Evolutionary conservation across 1,284 basidiomycete species (phyloP).

Genomic region (Tilletia caries): DNA sequence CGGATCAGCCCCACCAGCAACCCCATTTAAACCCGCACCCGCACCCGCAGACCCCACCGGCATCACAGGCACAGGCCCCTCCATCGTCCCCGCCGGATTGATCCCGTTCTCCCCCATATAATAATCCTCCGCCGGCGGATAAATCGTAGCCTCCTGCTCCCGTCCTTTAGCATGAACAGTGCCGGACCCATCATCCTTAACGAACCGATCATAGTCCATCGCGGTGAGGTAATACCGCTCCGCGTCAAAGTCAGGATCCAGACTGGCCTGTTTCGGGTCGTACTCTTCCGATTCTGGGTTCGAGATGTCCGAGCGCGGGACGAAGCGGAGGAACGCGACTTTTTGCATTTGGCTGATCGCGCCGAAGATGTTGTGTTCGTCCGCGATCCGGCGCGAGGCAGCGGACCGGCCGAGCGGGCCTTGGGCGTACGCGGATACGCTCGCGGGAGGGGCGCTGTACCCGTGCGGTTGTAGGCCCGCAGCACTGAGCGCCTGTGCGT

Average conservation of each 20-base stretch:
- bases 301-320: conserved; percentile 22
- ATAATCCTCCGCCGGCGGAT: conserved; percentile 7
- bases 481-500: conserved; percentile 5
- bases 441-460: neutral
- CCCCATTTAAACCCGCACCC: too few species aligned
- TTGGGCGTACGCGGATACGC: neutral
- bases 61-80: too few species aligned
- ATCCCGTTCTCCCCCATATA: conserved; percentile 10
- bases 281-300: conserved; percentile 17
- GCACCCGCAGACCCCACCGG: too few species aligned
- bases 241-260: conserved; percentile 1
- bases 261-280: neutral
- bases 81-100: conserved; percentile 4
- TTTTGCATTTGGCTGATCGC: conserved; percentile 96
- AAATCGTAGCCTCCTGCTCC: conserved; percentile 13
- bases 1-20: neutral
- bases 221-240: conserved; percentile 2
- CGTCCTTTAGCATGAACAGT: conserved; percentile 11
- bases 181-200: conserved; percentile 5
- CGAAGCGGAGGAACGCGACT: conserved; percentile 77
- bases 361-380: conserved; percentile 60
- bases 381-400: conserved; percentile 11
- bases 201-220: conserved; percentile 10
- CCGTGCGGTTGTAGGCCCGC: neutral
- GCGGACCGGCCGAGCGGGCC: neutral